Evolutionary conservation across 2,329 filamentous ascomycete species (phyloP).

Genomic region (Ceratocystis cubensis): DNA sequence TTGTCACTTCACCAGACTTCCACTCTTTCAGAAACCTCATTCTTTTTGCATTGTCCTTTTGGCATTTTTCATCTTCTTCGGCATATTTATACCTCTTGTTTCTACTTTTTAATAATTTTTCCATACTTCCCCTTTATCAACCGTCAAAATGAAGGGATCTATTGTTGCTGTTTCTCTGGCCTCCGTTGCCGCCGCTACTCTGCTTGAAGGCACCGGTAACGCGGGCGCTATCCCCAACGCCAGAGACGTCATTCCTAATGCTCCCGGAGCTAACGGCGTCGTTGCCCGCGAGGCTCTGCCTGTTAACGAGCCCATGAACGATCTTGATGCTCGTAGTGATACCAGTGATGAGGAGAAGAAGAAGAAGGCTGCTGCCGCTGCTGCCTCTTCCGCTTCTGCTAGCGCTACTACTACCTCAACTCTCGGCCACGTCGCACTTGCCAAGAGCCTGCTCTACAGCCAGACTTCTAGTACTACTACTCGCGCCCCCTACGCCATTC

Average conservation of each 20-base stretch:
- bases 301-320: background rate
- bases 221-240: slow-evolving; percentile 7
- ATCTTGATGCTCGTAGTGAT: background rate
- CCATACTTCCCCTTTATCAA: background rate
- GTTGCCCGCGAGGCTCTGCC: slow-evolving; percentile 7
- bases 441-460: background rate
- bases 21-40: slow-evolving; percentile 14
- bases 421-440: no score
- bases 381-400: background rate
- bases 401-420: background rate
- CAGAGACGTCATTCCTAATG: background rate
- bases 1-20: slow-evolving; percentile 12
- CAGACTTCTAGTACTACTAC: background rate
- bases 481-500: background rate
- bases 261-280: slow-evolving; percentile 8
- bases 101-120: slow-evolving; percentile 12
- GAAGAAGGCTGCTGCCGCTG: background rate
- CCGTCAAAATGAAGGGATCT: slow-evolving; percentile 20
- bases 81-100: slow-evolving; percentile 11
- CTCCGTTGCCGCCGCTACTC: slow-evolving; percentile 18
- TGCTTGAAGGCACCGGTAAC: slow-evolving; percentile 11
- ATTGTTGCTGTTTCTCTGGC: slow-evolving; percentile 20
- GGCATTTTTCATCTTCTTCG: slow-evolving; percentile 2
- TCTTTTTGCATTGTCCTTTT: slow-evolving; percentile 11
- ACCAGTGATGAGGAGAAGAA: background rate